Percentiles rank a stretch among this genome's conserved stretches.
Evolutionary conservation across 192 early-diverging fungal species (phyloP).

Genomic region (Dissophora ornata): DNA sequence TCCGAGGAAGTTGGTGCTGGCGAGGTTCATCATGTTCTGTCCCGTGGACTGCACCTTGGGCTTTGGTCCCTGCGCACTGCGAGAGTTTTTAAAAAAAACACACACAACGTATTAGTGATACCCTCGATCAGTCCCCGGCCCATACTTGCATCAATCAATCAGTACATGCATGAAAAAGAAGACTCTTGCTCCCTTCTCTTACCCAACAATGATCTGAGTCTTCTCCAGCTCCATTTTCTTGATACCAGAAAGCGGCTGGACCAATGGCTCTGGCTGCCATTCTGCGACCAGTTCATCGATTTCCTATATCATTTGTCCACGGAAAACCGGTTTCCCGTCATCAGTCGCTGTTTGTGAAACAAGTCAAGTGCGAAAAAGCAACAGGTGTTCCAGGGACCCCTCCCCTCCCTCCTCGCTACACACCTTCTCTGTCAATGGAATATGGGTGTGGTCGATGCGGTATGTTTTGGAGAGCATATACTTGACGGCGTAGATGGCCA

Average conservation of each 20-base stretch:
- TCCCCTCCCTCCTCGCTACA: no score
- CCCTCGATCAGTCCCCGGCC: no score
- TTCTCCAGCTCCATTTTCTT: conserved; percentile 82
- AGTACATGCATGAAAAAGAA: no score
- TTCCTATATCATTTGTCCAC: conserved; percentile 68
- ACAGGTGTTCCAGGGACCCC: no score
- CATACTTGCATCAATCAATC: no score
- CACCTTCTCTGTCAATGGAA: conserved; percentile 87
- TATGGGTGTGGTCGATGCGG: conserved; percentile 78
- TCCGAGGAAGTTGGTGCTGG: conserved; percentile 90
- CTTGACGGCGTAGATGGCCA: conserved; percentile 90
- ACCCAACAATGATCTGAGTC: conserved; percentile 78
- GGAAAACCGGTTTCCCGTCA: no score
- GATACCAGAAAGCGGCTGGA: conserved; percentile 76
- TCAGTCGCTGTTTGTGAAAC: no score
- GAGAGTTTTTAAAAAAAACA: conserved; percentile 2
- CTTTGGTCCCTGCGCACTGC: conserved; percentile 68
- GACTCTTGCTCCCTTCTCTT: background rate
- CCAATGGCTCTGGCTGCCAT: conserved; percentile 97
- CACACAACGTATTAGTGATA: no score
- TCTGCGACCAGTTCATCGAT: conserved; percentile 94
- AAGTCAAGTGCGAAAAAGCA: background rate
- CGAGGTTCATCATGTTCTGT: conserved; percentile 81
- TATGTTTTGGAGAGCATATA: conserved; percentile 88
- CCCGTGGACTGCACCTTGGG: conserved; percentile 69